Evolutionary conservation across 2,329 filamentous ascomycete genomes (phyloP).

Genomic region (Penicillium corylophilum): DNA sequence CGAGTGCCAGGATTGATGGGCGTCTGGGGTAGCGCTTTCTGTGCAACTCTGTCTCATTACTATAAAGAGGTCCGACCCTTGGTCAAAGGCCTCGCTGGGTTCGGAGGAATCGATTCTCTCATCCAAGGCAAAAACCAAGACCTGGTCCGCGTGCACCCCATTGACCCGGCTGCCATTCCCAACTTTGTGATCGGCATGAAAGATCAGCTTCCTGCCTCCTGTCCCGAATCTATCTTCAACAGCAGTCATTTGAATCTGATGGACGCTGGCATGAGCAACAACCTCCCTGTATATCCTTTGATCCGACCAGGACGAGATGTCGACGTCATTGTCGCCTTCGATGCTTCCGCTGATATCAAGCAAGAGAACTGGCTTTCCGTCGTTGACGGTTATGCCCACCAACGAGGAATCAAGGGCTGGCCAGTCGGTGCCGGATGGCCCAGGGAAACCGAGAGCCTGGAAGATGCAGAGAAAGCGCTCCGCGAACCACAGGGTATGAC

Average conservation of each 20-base stretch:
- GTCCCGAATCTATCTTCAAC: constrained; percentile 73
- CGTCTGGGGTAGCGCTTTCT: constrained; percentile 96
- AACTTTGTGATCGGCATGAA: constrained; percentile 86
- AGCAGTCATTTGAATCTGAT: constrained; percentile 76
- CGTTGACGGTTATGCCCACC: constrained; percentile 85
- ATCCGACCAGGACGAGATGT: constrained; percentile 84
- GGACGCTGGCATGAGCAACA: constrained; percentile 99
- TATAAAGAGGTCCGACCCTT: constrained; percentile 90
- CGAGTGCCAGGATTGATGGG: constrained; percentile 82
- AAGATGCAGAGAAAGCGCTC: constrained; percentile 64
- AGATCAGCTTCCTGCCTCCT: constrained; percentile 68
- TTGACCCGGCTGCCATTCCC: constrained; percentile 85
- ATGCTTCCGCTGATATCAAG: constrained; percentile 88
- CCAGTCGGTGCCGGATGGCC: constrained; percentile 95
- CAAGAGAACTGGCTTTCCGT: constrained; percentile 95
- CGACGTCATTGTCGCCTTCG: constrained; percentile 88
- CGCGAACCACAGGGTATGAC: constrained; percentile 65
- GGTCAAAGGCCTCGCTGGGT: constrained; percentile 70
- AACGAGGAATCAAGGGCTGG: constrained; percentile 91
- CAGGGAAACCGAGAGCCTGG: constrained; percentile 56
- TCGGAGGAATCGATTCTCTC: constrained; percentile 74
- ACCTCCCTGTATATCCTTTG: constrained; percentile 91
- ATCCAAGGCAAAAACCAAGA: constrained; percentile 81
- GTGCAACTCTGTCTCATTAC: constrained; percentile 91
- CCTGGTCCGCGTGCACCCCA: constrained; percentile 87